These are phyloP conservation scores for Chaetoceros tenuissimus DNA, from an alignment of 108 stramenopile genomes.

Conservation along the genomic window DNA sequence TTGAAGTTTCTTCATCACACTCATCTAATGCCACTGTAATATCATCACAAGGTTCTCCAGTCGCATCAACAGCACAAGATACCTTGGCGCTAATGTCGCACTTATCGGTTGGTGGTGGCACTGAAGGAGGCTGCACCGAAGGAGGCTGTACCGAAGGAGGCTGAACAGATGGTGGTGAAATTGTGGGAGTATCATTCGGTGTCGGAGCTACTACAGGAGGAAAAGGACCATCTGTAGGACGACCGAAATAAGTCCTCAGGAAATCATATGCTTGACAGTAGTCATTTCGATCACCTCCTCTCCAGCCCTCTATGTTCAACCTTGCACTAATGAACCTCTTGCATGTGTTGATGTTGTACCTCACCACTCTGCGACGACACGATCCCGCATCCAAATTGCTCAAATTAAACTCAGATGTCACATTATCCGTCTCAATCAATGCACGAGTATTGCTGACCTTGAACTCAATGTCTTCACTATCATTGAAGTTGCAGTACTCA, in stretches of 20 bases:
- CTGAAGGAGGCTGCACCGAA: background rate
- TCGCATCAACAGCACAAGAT: background rate
- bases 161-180: background rate
- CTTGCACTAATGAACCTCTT: background rate
- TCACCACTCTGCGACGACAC: background rate
- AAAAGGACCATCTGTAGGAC: background rate
- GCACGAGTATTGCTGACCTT: background rate
- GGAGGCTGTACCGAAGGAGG: background rate
- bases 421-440: background rate
- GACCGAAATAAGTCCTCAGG: background rate
- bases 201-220: too few species aligned
- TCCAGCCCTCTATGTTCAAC: background rate
- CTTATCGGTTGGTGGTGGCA: background rate
- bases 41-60: background rate
- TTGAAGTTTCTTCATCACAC: background rate
- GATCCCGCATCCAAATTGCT: background rate
- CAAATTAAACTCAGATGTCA: background rate
- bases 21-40: background rate
- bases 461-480: background rate
- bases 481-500: background rate
- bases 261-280: background rate
- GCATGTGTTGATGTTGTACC: background rate
- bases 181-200: background rate
- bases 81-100: background rate
- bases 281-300: background rate